These are phyloP conservation scores for Colletotrichum incanum DNA, from an alignment of 2,329 filamentous ascomycete genomes.

Conservation along the genomic window DNA sequence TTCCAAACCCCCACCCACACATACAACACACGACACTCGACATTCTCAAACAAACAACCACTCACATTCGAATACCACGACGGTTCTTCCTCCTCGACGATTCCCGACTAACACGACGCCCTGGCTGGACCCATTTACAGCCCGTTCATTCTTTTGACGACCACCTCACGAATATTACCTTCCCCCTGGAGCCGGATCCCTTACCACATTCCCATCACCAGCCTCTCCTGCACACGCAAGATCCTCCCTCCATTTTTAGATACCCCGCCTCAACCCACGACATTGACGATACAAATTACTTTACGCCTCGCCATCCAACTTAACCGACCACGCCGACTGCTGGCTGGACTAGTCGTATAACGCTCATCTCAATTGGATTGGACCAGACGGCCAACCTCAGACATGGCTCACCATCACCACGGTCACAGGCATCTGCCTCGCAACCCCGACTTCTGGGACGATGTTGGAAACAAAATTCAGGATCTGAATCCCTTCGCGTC, in stretches of 20 bases:
- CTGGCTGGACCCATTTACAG: slow-evolving; percentile 31
- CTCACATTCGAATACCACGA: slow-evolving; percentile 4
- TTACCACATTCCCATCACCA: slow-evolving; percentile 28
- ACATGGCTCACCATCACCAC: slow-evolving; percentile 41
- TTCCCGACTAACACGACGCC: slow-evolving; percentile 19
- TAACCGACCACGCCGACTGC: slow-evolving; percentile 17
- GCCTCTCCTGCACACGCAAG: slow-evolving; percentile 5
- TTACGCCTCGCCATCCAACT: slow-evolving; percentile 9
- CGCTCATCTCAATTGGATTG: slow-evolving; percentile 1
- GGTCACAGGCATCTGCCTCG: slow-evolving; percentile 40
- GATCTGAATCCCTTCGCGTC: slow-evolving; percentile 36
- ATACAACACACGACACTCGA: slow-evolving; percentile 11
- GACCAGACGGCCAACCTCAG: neutral
- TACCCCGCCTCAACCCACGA: slow-evolving; percentile 34
- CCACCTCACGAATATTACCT: slow-evolving; percentile 16
- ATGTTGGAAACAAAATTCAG: slow-evolving; percentile 31
- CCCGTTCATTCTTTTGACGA: slow-evolving; percentile 42
- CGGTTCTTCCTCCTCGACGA: slow-evolving; percentile 14
- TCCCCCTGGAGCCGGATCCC: slow-evolving; percentile 6
- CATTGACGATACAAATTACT: slow-evolving; percentile 29
- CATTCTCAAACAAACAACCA: slow-evolving; percentile 1
- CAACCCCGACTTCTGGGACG: slow-evolving; percentile 39
- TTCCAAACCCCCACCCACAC: slow-evolving; percentile 26
- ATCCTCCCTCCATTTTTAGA: slow-evolving; percentile 22
- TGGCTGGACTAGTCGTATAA: slow-evolving; percentile 25